Base-by-base conservation (phyloP, 441 rosid species). In the Erysimum pusillum region DNA sequence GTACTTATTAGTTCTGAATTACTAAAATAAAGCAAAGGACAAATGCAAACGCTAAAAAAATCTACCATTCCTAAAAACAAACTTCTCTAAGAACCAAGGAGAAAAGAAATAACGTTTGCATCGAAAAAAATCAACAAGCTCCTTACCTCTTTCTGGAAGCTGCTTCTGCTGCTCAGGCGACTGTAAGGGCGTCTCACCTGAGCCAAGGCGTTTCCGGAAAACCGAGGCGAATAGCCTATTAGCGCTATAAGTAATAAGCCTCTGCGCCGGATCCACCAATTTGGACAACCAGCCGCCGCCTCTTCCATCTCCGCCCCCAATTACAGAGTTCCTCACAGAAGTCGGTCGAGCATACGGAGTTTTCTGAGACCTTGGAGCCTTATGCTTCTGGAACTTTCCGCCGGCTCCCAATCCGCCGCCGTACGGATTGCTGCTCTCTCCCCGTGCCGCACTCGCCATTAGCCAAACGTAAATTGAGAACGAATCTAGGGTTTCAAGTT, bases 181-280 rank as follows among this genome's bases (percentile, higher is more conserved):
- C 67, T 66, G 71, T 13, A 61, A 62, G 0, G 81, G 86, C 4
- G 82, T 73, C n/a, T 83, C 87, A 18, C 76, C 83, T 17, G 85
- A 82, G 73, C 84, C 83, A 32, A 93, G 93, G 13, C 92, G 97
- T 75, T 93, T 93, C 58, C 84, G 89, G 53, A 92, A 92, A 15
- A 91, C 80, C 6, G 98, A 90, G 39, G 81, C 86, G 63, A 89
- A 93, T 12, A 96, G 89, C 75, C 77, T 84, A 66, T 90, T 87
- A 59, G 99, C 99, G 69, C 94, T 75, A 9, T 90, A 84, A 41
- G 90, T 66, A 74, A 96, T 85, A 63, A 96, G 86, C 70, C 89
- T 74, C 73, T 90, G 98, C 17, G 97, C 97, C 68, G 98, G 99
- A 88, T 93, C 96, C 79, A 93, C 90, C 67, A 96, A 49, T 83